A percentile compares a stretch with the other conserved stretches of the same genome.
Evolutionary conservation across 2,329 filamentous ascomycete genomes (phyloP).

Genomic region (Xylaria sp.): DNA sequence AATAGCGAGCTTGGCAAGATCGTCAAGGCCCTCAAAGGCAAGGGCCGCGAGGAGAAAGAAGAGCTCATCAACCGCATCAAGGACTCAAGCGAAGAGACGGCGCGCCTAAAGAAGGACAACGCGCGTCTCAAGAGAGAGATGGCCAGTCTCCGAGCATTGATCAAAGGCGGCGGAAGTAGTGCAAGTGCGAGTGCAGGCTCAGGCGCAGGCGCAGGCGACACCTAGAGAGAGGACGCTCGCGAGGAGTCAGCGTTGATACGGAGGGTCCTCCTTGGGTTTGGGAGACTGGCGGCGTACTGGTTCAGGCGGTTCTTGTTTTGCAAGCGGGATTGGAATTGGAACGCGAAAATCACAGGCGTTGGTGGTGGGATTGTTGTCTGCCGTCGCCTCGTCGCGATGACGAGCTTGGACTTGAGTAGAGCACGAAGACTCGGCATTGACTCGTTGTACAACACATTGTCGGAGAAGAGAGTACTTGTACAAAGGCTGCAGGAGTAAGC

Average conservation of each 20-base stretch:
- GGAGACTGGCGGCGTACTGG: constrained; percentile 38
- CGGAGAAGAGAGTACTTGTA: constrained; percentile 15
- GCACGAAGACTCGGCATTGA: constrained; percentile 12
- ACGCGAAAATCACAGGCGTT: constrained; percentile 35
- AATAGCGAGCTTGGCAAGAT: constrained; percentile 91
- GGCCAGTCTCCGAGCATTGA: constrained; percentile 70
- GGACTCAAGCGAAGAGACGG: constrained; percentile 80
- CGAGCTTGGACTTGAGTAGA: constrained; percentile 10
- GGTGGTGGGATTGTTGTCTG: constrained; percentile 1
- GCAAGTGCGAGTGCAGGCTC: constrained; percentile 2
- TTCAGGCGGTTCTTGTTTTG: constrained; percentile 28
- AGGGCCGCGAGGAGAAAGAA: constrained; percentile 80
- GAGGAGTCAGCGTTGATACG: constrained; percentile 31
- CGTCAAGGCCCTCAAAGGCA: constrained; percentile 76
- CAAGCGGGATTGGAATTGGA: constrained; percentile 34
- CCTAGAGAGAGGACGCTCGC: constrained; percentile 43
- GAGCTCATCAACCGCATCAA: constrained; percentile 77
- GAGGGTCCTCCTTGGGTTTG: constrained; percentile 26
- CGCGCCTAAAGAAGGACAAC: constrained; percentile 85
- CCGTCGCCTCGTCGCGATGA: constrained; percentile 14
- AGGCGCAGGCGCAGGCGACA: constrained; percentile 39
- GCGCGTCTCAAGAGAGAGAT: constrained; percentile 83
- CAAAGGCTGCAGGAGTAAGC: constrained; percentile 1
- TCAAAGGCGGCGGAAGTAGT: constrained; percentile 53
- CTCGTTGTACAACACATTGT: constrained; percentile 17